Conservation (phyloP, 164 flowering plant species). For the Echeveria elegans region DNA sequence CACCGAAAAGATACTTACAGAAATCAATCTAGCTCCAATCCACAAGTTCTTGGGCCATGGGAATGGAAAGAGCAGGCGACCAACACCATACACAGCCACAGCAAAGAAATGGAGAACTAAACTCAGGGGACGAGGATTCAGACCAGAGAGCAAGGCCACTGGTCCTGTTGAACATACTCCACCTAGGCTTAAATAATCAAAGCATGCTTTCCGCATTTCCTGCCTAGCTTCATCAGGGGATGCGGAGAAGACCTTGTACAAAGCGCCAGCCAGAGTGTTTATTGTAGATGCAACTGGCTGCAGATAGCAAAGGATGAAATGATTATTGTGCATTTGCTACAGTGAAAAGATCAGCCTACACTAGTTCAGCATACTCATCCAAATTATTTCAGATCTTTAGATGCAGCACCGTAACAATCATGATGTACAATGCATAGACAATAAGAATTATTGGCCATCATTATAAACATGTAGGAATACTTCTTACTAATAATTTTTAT, state of each 20-base stretch:
- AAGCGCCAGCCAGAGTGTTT: conserved; percentile 44
- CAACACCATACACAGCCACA: conserved; percentile 37
- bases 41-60: conserved; percentile 34
- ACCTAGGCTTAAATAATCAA: conserved; percentile 48
- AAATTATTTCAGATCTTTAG: background rate
- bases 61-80: conserved; percentile 38
- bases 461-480: background rate
- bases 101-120: conserved; percentile 51
- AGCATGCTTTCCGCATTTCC: conserved; percentile 53
- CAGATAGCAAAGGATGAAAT: conserved; percentile 8
- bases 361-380: background rate
- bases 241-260: conserved; percentile 36
- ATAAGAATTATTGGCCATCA: background rate
- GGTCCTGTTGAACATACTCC: conserved; percentile 43
- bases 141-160: conserved; percentile 48
- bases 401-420: background rate
- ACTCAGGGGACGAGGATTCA: conserved; percentile 51
- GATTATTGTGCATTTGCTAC: background rate
- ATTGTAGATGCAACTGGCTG: conserved; percentile 47
- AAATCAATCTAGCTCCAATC: conserved; percentile 33
- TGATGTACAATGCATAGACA: background rate
- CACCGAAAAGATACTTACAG: conserved; percentile 18
- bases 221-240: conserved; percentile 44
- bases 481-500: too few species aligned
- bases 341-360: background rate